phyloP scores from a whole-genome alignment of 2,329 filamentous ascomycete genomes.

The Metarhizium humberi region DNA sequence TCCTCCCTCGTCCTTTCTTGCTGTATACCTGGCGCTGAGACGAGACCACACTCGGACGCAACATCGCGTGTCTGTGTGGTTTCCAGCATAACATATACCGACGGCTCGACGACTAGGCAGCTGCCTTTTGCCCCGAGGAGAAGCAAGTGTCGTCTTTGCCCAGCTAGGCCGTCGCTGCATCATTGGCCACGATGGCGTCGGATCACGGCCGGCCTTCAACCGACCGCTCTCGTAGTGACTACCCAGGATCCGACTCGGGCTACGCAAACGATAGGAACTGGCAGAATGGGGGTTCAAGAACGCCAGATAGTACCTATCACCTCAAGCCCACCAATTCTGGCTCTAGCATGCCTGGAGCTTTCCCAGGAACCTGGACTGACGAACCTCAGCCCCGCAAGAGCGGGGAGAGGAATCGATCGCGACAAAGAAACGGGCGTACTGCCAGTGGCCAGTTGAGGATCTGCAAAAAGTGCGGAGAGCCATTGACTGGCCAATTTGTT shows the following conservation, averaged over 20 bases:
- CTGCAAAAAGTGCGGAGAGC: constrained; percentile 82
- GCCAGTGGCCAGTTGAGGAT: constrained; percentile 52
- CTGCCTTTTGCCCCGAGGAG: constrained; percentile 2
- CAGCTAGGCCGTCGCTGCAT: constrained; percentile 1
- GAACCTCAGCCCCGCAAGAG: constrained; percentile 38
- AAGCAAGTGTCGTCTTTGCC: constrained; percentile 2
- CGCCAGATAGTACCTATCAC: constrained; percentile 26
- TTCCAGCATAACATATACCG: neutral
- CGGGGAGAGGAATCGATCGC: constrained; percentile 48
- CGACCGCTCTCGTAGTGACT: constrained; percentile 25
- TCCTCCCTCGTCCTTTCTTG: constrained; percentile 21
- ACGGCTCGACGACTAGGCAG: constrained; percentile 11
- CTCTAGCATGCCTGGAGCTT: constrained; percentile 20
- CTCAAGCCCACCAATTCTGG: constrained; percentile 26
- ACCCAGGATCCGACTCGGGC: constrained; percentile 19
- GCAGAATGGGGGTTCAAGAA: constrained; percentile 24
- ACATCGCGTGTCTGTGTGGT: neutral
- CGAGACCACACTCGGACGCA: constrained; percentile 5
- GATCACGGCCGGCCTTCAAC: constrained; percentile 34
- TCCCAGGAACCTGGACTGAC: constrained; percentile 23
- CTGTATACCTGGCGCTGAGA: constrained; percentile 23
- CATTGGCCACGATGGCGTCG: constrained; percentile 30
- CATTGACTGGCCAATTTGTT: constrained; percentile 91
- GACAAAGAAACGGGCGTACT: constrained; percentile 42
- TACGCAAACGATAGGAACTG: constrained; percentile 24